Base-by-base conservation (phyloP, 805 yeast genomes). In the Phaffomyces antillensis region DNA sequence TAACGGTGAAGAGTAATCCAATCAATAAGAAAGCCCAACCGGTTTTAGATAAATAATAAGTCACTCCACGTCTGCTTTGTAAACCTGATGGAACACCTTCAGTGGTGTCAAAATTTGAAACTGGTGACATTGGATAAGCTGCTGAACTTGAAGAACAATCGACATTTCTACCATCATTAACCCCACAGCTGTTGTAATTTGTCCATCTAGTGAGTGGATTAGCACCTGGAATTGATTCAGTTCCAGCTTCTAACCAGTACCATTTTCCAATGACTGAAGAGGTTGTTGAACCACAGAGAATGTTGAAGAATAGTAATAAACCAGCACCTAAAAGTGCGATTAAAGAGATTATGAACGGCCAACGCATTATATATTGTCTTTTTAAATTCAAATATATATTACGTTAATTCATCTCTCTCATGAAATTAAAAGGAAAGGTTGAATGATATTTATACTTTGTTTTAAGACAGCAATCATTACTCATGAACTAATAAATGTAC, bases 41-140 rank as follows among this genome's bases (percentile, higher is more conserved):
- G 55, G 82, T 75, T 53, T 91, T 76, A 17, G 87, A 74, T 57
- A 83, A 64, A 64, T 80, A 83, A 66, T 72, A 87, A 62, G 74
- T 81, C 36, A 75, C 65, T 52, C 74, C 68, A 50, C 77, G 70
- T 59, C 72, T 61, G 30, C 62, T 53, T 42, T 67, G 53, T 53
- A 88, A 81, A 24, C 66, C 65, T 3, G 58, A 32, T 24, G 95
- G 95, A 41, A 83, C 72, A 41, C 71, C 72, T 7, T 50, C 47
- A 36, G 67, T 57, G 42, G 81, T 70, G 39, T 72, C 74, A 55
- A 88, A 88, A 68, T 87, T 86, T 55, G 77, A 79, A 39, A 64
- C 75, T 26, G 96, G 96, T 24, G 95, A 85, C 60, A 89, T 79
- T 37, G 96, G 88, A 65, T 73, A 81, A n/a, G 86, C 97, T 17